Evolutionary conservation across 164 flowering plant species (phyloP).

Genomic region (Magnolia officinalis): DNA sequence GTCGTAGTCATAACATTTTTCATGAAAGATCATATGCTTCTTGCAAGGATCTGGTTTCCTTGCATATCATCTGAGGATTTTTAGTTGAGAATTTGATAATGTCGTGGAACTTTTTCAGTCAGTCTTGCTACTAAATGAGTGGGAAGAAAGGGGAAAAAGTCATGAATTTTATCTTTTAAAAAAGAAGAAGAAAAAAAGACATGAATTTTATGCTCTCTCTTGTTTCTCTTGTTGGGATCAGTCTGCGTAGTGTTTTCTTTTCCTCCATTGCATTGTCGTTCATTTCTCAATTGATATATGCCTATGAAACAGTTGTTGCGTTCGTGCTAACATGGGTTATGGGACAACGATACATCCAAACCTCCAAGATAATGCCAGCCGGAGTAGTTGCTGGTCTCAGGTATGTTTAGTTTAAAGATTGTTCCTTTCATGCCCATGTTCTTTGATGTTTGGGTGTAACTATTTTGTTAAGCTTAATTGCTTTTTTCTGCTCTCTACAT

Average conservation of each 20-base stretch:
- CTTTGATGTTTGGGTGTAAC: not conserved
- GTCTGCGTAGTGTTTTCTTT: not conserved
- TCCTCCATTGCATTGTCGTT: not conserved
- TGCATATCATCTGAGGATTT: not conserved
- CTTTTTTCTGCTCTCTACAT: no score
- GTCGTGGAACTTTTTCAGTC: not conserved
- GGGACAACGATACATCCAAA: conserved; percentile 84
- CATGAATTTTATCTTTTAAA: no score
- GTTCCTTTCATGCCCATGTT: not conserved
- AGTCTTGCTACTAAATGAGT: not conserved
- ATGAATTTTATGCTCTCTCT: not conserved
- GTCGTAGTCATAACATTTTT: not conserved
- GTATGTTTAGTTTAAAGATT: conserved; percentile 28
- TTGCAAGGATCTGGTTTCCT: not conserved
- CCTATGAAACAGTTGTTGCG: conserved; percentile 58
- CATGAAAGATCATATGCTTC: not conserved
- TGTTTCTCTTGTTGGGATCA: not conserved
- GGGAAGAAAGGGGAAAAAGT: not conserved
- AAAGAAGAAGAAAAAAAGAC: no score
- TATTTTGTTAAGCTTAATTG: no score
- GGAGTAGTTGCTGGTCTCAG: conserved; percentile 87
- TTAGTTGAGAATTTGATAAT: not conserved
- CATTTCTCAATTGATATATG: conserved; percentile 8
- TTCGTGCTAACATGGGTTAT: conserved; percentile 60
- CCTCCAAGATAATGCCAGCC: conserved; percentile 95